phyloP scores from a whole-genome alignment of 73 alveolate species.

The Blepharisma stoltei region DNA sequence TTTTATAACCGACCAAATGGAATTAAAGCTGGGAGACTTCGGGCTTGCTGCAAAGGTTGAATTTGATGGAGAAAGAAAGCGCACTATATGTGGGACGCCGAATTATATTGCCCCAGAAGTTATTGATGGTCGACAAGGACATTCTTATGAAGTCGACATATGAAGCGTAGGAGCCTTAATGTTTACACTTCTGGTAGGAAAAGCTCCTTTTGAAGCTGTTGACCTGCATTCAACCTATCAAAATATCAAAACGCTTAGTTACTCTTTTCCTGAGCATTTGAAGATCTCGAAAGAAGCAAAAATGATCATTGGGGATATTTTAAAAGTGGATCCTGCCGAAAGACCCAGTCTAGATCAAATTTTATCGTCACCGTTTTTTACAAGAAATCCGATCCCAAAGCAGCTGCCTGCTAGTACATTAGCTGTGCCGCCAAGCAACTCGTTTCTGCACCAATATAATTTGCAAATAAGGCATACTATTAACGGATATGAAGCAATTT shows the following conservation, averaged over 20 bases:
- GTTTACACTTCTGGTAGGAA: conserved; percentile 57
- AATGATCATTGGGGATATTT: conserved; percentile 74
- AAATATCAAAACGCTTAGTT: conserved; percentile 48
- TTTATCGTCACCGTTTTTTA: conserved; percentile 49
- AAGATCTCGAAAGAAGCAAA: conserved; percentile 86
- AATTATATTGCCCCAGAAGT: conserved; percentile 63
- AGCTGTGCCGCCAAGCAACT: conserved; percentile 90
- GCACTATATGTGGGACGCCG: conserved; percentile 60
- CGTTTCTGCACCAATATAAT: conserved; percentile 68
- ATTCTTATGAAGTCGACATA: conserved; percentile 63
- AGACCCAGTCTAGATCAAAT: conserved; percentile 56
- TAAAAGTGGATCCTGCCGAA: conserved; percentile 73
- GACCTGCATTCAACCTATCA: conserved; percentile 47
- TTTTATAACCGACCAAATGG: conserved; percentile 71
- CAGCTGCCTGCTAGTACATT: conserved; percentile 92
- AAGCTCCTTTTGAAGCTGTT: conserved; percentile 63
- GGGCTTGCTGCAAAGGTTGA: conserved; percentile 68
- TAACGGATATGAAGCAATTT: too few species aligned
- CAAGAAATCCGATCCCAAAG: conserved; percentile 80
- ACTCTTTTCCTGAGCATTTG: conserved; percentile 69
- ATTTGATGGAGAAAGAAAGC: conserved; percentile 73
- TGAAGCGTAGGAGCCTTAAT: conserved; percentile 67
- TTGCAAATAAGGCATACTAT: too few species aligned
- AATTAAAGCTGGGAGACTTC: conserved; percentile 73
- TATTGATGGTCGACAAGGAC: conserved; percentile 44